These are phyloP conservation scores for Camptophora hylomeconis DNA, from an alignment of 2,329 filamentous ascomycete species.

Conservation along the genomic window DNA sequence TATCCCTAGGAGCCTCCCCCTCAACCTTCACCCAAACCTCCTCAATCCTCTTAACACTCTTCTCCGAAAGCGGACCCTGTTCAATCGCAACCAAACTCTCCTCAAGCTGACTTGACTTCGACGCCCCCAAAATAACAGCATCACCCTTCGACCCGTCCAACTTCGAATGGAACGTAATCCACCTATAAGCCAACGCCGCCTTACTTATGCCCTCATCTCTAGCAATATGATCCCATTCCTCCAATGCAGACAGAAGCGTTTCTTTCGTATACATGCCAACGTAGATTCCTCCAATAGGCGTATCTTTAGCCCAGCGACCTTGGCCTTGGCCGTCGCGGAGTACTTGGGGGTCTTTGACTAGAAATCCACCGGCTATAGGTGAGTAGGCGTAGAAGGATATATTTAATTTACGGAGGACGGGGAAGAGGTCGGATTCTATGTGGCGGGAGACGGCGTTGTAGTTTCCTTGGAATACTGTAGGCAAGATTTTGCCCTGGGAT, in stretches of 20 bases:
- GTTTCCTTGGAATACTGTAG: constrained; percentile 28
- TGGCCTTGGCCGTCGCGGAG: constrained; percentile 15
- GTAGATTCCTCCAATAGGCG: constrained; percentile 3
- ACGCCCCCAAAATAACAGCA: constrained; percentile 24
- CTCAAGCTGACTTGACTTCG: constrained; percentile 20
- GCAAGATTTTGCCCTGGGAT: constrained; percentile 24
- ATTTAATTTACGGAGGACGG: constrained; percentile 22
- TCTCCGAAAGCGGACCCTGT: constrained; percentile 21
- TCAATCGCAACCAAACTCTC: constrained; percentile 16
- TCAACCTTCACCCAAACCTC: constrained; percentile 20
- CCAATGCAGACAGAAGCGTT: constrained; percentile 12
- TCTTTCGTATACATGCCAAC: constrained; percentile 2
- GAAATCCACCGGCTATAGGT: constrained; percentile 23
- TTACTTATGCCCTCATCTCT: constrained; percentile 18
- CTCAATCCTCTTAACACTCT: constrained; percentile 16
- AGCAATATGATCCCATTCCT: constrained; percentile 20
- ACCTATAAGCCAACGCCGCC: constrained; percentile 25
- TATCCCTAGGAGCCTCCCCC: constrained; percentile 18
- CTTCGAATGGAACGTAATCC: constrained; percentile 22
- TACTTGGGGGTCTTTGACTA: constrained; percentile 23
- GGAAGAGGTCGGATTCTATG: constrained; percentile 23
- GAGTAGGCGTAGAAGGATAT: constrained; percentile 20
- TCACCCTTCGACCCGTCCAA: constrained; percentile 20
- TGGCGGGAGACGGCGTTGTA: constrained; percentile 27
- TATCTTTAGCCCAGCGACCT: constrained; percentile 1